A percentile compares a stretch with the other conserved stretches of the same genome.
phyloP scores from a whole-genome alignment of 1,284 basidiomycete genomes.

The Coriolopsis trogii region DNA sequence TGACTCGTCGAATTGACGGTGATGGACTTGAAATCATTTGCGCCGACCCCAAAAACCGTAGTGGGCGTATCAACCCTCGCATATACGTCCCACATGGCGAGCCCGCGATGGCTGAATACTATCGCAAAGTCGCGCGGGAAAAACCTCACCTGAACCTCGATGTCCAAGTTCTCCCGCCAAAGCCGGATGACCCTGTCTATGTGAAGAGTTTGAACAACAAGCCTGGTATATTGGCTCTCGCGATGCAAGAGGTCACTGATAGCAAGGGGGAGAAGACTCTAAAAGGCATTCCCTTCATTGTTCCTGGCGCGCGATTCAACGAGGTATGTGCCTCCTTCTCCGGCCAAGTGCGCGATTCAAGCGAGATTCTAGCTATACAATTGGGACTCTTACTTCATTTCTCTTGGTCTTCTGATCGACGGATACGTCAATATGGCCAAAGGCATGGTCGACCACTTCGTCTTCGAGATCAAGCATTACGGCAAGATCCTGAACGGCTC shows the following conservation, averaged over 20 bases:
- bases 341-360: not conserved
- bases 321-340: constrained; percentile 61
- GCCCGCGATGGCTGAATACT: constrained; percentile 93
- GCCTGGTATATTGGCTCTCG: constrained; percentile 92
- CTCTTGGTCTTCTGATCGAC: constrained; percentile 93
- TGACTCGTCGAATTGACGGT: constrained; percentile 95
- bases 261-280: constrained; percentile 78
- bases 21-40: constrained; percentile 97
- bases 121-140: constrained; percentile 77
- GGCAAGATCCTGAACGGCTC: constrained; percentile 86
- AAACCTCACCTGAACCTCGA: constrained; percentile 91
- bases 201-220: constrained; percentile 93
- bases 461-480: constrained; percentile 98
- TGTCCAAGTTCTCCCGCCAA: constrained; percentile 86
- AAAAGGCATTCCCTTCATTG: constrained; percentile 95
- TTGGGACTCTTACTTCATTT: constrained; percentile 95
- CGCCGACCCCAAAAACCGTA: constrained; percentile 95
- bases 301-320: constrained; percentile 97
- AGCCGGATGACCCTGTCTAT: constrained; percentile 86
- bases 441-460: constrained; percentile 98
- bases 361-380: constrained; percentile 67
- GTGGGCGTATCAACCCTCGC: constrained; percentile 82
- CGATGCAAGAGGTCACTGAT: constrained; percentile 92
- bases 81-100: constrained; percentile 96
- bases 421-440: constrained; percentile 93